Evolutionary conservation across 768 basidiomycete genomes (phyloP).

Genomic region (Lactarius hatsudake): DNA sequence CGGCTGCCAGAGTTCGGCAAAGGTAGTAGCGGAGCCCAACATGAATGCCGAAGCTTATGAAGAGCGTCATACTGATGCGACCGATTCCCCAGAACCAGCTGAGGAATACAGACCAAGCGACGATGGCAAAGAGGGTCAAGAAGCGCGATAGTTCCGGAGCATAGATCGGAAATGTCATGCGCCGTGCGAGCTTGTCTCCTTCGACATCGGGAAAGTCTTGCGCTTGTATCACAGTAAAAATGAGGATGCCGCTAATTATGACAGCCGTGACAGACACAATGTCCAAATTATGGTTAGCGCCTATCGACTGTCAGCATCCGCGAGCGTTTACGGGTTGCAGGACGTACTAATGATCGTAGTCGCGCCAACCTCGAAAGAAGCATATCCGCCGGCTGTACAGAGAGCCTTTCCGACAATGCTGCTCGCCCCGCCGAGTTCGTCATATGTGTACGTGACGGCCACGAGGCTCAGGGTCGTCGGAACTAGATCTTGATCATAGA

Average conservation of each 20-base stretch:
- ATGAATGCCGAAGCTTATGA: conserved; percentile 24
- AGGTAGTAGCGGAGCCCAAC: conserved; percentile 28
- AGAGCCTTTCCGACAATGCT: conserved; percentile 27
- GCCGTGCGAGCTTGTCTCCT: conserved; percentile 28
- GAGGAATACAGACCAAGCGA: conserved; percentile 29
- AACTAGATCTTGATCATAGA: conserved; percentile 25
- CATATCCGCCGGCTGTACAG: conserved; percentile 27
- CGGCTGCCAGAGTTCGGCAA: conserved; percentile 21
- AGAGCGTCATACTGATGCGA: conserved; percentile 16
- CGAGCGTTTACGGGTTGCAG: not conserved
- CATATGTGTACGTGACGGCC: conserved; percentile 26
- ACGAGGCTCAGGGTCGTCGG: conserved; percentile 26
- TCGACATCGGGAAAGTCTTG: conserved; percentile 32
- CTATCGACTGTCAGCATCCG: conserved; percentile 1
- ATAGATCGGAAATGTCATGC: conserved; percentile 30
- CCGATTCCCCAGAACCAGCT: conserved; percentile 28
- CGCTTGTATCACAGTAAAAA: conserved; percentile 28
- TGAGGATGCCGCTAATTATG: conserved; percentile 24
- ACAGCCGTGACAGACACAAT: conserved; percentile 25
- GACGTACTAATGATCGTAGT: conserved; percentile 22
- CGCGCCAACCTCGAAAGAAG: conserved; percentile 29
- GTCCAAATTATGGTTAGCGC: conserved; percentile 16
- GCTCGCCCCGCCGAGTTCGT: conserved; percentile 18
- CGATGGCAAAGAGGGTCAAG: conserved; percentile 26
- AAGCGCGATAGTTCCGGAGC: conserved; percentile 27